These are phyloP conservation scores for Artomyces pyxidatus DNA, from an alignment of 768 basidiomycete genomes.

Conservation along the genomic window DNA sequence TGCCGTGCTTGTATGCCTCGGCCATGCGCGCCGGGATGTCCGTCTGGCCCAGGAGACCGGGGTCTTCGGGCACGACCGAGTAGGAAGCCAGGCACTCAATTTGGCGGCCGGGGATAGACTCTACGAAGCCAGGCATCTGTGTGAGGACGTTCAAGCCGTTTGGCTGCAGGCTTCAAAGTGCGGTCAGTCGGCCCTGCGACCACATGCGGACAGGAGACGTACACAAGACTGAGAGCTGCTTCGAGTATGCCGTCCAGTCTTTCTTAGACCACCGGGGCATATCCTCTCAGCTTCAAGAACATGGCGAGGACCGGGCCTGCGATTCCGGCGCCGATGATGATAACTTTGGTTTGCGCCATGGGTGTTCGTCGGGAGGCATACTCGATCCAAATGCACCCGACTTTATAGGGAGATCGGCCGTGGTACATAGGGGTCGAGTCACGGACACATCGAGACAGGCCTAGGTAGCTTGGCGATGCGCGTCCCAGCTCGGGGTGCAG, in stretches of 20 bases:
- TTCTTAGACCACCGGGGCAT: conserved; percentile 13
- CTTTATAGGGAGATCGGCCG: too few species aligned
- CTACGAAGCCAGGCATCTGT: conserved; percentile 5
- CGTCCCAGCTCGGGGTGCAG: too few species aligned
- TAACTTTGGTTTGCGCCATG: conserved; percentile 4
- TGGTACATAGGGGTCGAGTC: too few species aligned
- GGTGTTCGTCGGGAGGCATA: too few species aligned
- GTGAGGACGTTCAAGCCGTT: conserved; percentile 13
- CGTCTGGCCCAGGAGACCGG: conserved; percentile 21
- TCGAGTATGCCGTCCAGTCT: conserved; percentile 4
- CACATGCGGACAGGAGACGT: neutral
- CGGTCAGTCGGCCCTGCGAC: neutral
- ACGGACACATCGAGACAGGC: too few species aligned
- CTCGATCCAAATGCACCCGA: too few species aligned
- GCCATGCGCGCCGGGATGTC: conserved; percentile 18
- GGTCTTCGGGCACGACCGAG: conserved; percentile 18
- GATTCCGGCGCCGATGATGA: conserved; percentile 14
- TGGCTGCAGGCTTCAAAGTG: conserved; percentile 10
- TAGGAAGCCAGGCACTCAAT: neutral
- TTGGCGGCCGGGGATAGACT: conserved; percentile 1
- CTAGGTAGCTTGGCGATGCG: too few species aligned
- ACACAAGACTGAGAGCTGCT: conserved; percentile 15
- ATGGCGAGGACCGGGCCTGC: conserved; percentile 15
- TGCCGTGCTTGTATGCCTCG: conserved; percentile 18
- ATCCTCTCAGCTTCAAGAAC: conserved; percentile 14